Conservation (phyloP, 179 eudicot genomes). For the Camellia oleifera region DNA sequence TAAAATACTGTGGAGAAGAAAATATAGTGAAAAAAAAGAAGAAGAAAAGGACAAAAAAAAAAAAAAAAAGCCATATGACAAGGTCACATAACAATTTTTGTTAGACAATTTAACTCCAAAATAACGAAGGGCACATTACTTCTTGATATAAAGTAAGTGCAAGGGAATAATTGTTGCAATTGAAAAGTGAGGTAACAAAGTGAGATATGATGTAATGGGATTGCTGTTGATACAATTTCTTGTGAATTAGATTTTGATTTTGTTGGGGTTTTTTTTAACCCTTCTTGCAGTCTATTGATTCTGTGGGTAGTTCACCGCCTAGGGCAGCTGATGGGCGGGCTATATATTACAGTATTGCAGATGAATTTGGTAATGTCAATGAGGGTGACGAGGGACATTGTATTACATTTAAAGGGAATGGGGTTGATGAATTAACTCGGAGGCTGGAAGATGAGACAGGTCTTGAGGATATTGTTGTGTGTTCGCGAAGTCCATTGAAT, state of each 20-base stretch:
- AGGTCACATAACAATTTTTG: no score
- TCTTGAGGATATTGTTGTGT: slow-evolving; percentile 52
- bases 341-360: slow-evolving; percentile 57
- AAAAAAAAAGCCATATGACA: no score
- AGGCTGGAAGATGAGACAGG: slow-evolving; percentile 64
- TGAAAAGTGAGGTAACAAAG: no score
- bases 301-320: slow-evolving; percentile 36
- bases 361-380: slow-evolving; percentile 46
- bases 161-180: no score
- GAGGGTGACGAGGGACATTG: slow-evolving; percentile 47
- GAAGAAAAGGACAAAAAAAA: no score
- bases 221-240: background rate
- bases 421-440: slow-evolving; percentile 54
- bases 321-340: slow-evolving; percentile 54
- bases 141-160: no score
- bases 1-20: no score
- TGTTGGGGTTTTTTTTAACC: background rate
- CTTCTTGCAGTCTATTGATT: slow-evolving; percentile 53
- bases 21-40: no score
- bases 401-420: slow-evolving; percentile 60
- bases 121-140: no score
- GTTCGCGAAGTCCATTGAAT: slow-evolving; percentile 68
- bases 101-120: no score
- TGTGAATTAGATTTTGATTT: background rate
- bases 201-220: background rate